Base-by-base conservation (phyloP, 495 filamentous ascomycete genomes). In the Bathelium albidoporum region DNA sequence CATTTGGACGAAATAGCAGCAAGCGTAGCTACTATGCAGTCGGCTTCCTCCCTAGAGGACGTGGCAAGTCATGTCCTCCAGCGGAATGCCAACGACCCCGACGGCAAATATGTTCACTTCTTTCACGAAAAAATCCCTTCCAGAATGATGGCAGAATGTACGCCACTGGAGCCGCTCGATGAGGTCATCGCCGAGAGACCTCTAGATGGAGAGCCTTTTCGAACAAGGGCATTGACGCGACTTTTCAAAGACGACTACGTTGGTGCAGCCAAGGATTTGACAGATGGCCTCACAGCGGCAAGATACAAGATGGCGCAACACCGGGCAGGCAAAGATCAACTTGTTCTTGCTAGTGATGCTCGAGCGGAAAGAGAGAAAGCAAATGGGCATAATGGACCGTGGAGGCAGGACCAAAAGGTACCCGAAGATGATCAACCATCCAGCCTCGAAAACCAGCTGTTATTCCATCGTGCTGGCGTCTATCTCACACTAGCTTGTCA, bases 111-210 rank as follows among this genome's bases (percentile, higher is more conserved):
- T 65, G 89, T 91, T 2, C 87, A 92, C 67, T 91, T 92, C 74
- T 91, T 92, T 71, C 89, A 91, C 74, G 89, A 92, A 69, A 91
- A 91, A 78, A 91, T 92, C 43, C 89, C 89, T 1, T 86, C 82
- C 14, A 77, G 89, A 29, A 86, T 88, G 74, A 79, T 91, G 65
- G 88, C 85, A 58, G 82, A 90, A 68, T 88, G 79, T 71, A 91
- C 89, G 5, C 83, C 81, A 44, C 74, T 91, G 29, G 73, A 78
- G 49, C 78, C 82, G 1, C 73, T 92, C 64, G 78, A 89, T 73
- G 80, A 88, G 55, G 81, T 90, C 49, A 86, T 89, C 49, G 74
- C 74, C 16, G 81, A 83, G 32, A 73, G 80, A 16, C 84, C 87
- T 12, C 76, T 71, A 22, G 85, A 90, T 58, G 82, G 79, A 11